These are phyloP conservation scores for Clavaria fumosa DNA, from an alignment of 768 basidiomycete species.

Conservation along the genomic window DNA sequence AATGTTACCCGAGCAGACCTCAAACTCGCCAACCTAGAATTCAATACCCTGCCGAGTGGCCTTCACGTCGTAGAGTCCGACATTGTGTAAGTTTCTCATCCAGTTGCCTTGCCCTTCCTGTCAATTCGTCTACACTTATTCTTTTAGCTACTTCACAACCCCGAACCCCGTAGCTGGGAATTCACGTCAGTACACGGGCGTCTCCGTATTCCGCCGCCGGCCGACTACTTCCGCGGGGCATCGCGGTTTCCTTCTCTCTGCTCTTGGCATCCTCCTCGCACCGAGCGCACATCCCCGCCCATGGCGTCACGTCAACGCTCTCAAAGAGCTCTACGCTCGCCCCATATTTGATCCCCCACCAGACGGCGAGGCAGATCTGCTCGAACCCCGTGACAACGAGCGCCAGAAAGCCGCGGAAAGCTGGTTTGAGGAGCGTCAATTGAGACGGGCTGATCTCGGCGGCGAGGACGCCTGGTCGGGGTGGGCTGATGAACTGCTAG, in stretches of 20 bases:
- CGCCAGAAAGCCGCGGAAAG: constrained; percentile 43
- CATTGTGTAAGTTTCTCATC: constrained; percentile 43
- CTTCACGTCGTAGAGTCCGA: constrained; percentile 68
- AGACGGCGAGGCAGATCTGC: too few species aligned
- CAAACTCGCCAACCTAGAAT: constrained; percentile 57
- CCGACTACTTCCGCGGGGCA: constrained; percentile 56
- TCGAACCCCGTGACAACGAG: too few species aligned
- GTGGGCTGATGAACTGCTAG: constrained; percentile 55
- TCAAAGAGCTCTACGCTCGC: too few species aligned
- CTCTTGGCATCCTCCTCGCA: constrained; percentile 59
- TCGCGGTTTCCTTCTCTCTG: constrained; percentile 66
- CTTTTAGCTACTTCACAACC: constrained; percentile 49
- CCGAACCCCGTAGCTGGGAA: too few species aligned
- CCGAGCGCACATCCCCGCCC: constrained; percentile 45
- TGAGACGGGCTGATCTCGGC: constrained; percentile 32
- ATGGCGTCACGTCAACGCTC: constrained; percentile 52
- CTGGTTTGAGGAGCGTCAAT: constrained; percentile 54
- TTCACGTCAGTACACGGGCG: constrained; percentile 34
- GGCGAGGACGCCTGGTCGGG: constrained; percentile 16
- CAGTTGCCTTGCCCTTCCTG: neutral
- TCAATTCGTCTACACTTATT: constrained; percentile 2
- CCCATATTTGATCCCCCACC: too few species aligned
- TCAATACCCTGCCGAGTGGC: constrained; percentile 69
- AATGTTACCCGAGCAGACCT: constrained; percentile 29
- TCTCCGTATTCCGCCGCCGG: constrained; percentile 60